Evolutionary conservation across 306 rosid species (phyloP).

Genomic region (Dalbergia cochinchinensis): DNA sequence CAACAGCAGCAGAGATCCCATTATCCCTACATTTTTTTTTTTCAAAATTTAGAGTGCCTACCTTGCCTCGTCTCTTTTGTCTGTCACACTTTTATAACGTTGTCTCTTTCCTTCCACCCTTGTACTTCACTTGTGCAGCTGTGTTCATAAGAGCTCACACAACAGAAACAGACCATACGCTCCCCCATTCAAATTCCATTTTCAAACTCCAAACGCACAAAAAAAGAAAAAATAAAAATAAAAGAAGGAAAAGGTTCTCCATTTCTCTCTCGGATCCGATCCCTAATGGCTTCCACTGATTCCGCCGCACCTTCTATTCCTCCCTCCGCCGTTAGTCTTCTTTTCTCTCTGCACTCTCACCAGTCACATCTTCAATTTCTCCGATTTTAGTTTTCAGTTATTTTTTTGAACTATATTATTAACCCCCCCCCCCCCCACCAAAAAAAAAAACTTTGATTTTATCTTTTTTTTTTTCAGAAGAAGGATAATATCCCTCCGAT

Average conservation of each 20-base stretch:
- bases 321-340: conserved; percentile 46
- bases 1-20: not conserved
- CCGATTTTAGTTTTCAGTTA: not conserved
- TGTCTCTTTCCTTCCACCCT: too few species aligned
- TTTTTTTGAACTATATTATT: not conserved
- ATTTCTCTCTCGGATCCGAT: not conserved
- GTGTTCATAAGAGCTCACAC: not conserved
- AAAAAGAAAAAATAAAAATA: not conserved
- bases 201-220: conserved; percentile 45
- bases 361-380: not conserved
- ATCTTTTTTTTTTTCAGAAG: conserved; percentile 51
- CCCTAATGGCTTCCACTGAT: conserved; percentile 54
- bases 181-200: conserved; percentile 14
- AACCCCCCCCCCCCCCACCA: not conserved
- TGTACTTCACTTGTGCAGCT: too few species aligned
- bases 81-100: too few species aligned
- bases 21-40: not conserved
- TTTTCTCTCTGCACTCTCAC: not conserved
- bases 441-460: too few species aligned
- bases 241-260: not conserved
- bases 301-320: conserved; percentile 49
- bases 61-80: too few species aligned
- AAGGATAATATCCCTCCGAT: conserved; percentile 79
- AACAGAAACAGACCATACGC: not conserved
- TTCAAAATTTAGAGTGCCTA: not conserved